phyloP scores from a whole-genome alignment of 2,329 filamentous ascomycete genomes.

The Cladosporium sp. region DNA sequence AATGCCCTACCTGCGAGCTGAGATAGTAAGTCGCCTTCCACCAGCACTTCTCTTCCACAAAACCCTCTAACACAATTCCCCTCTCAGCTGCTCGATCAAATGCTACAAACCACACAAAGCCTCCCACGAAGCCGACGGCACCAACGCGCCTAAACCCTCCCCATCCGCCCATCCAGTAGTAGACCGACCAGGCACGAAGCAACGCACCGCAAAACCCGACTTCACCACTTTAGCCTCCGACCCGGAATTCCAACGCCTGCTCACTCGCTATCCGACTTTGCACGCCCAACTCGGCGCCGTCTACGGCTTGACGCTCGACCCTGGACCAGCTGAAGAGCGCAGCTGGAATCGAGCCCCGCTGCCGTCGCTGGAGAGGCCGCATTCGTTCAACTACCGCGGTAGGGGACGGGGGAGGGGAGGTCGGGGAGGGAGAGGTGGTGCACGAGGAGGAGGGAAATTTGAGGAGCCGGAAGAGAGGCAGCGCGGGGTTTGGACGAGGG shows the following conservation, averaged over 20 bases:
- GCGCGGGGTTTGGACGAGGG: conserved; percentile 33
- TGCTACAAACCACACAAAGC: conserved; percentile 37
- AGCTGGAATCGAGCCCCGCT: conserved; percentile 25
- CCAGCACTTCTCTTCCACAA: background rate
- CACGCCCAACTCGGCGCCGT: conserved; percentile 31
- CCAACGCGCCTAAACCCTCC: background rate
- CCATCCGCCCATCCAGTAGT: conserved; percentile 4
- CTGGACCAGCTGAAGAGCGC: conserved; percentile 27
- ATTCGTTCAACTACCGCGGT: conserved; percentile 15
- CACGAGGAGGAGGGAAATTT: conserved; percentile 15
- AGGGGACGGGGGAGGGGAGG: conserved; percentile 17
- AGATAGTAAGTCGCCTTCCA: conserved; percentile 38
- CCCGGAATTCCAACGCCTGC: conserved; percentile 28
- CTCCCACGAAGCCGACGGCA: conserved; percentile 23
- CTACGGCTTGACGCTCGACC: conserved; percentile 34
- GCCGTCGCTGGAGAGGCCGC: conserved; percentile 9
- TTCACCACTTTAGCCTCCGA: conserved; percentile 31
- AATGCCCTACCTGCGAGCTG: conserved; percentile 45
- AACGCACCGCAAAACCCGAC: conserved; percentile 23
- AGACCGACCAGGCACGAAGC: conserved; percentile 22
- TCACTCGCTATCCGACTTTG: conserved; percentile 32
- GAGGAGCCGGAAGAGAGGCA: conserved; percentile 20
- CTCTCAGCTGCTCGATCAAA: conserved; percentile 31
- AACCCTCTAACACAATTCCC: conserved; percentile 16
- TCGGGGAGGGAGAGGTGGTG: conserved; percentile 17